A percentile compares a stretch with the other conserved stretches of the same genome.
phyloP scores from a whole-genome alignment of 2,329 filamentous ascomycete genomes.

The Periglandula ipomoeae region DNA sequence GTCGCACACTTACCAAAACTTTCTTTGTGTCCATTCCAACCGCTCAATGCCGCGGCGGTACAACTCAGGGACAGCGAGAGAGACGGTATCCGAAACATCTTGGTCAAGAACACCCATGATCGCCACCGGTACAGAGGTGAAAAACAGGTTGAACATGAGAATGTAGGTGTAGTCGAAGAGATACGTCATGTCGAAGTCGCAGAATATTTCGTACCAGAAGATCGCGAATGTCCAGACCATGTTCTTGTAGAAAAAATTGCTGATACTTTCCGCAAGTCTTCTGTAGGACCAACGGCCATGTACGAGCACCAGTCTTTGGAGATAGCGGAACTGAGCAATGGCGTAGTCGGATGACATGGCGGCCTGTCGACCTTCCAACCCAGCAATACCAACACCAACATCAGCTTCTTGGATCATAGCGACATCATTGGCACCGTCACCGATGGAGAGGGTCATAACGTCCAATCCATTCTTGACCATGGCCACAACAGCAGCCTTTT shows the following conservation, averaged over 20 bases:
- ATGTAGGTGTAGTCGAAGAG: conserved; percentile 98
- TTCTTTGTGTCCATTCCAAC: conserved; percentile 88
- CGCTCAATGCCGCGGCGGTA: conserved; percentile 94
- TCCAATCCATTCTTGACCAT: conserved; percentile 94
- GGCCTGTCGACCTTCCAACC: conserved; percentile 83
- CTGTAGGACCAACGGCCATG: conserved; percentile 97
- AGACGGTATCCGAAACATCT: conserved; percentile 90
- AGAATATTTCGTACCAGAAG: conserved; percentile 96
- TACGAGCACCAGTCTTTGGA: conserved; percentile 76
- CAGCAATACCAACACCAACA: conserved; percentile 92
- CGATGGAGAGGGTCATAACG: conserved; percentile 90
- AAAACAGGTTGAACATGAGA: conserved; percentile 89
- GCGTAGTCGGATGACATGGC: conserved; percentile 96
- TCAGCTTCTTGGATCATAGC: conserved; percentile 98
- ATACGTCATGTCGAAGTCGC: conserved; percentile 93
- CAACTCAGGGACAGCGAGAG: conserved; percentile 86
- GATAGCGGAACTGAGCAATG: conserved; percentile 86
- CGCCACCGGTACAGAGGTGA: conserved; percentile 89
- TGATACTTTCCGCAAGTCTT: conserved; percentile 82
- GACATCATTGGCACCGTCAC: conserved; percentile 91
- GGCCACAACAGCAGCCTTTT: conserved; percentile 92
- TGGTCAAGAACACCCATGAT: conserved; percentile 96
- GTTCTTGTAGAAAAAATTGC: conserved; percentile 99
- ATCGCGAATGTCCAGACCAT: conserved; percentile 94
- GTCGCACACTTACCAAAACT: conserved; percentile 70